Percentiles rank a stretch among this genome's conserved stretches.
These are phyloP conservation scores for Thraustotheca clavata DNA, from an alignment of 352 stramenopile species.

Conservation along the genomic window DNA sequence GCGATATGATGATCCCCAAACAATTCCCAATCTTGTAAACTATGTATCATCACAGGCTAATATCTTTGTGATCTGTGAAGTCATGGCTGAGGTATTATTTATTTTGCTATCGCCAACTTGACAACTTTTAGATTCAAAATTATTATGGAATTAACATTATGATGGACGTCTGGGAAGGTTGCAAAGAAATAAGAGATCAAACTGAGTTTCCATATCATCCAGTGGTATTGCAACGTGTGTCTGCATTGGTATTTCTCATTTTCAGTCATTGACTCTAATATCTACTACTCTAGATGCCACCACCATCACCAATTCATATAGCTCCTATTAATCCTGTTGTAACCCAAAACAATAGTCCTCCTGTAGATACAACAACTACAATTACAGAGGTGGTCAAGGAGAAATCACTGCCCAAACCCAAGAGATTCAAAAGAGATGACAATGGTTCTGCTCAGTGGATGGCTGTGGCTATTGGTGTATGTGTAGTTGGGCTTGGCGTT, in stretches of 20 bases:
- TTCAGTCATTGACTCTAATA: background rate
- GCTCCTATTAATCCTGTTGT: background rate
- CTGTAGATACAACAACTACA: background rate
- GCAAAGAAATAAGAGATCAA: background rate
- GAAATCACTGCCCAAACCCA: background rate
- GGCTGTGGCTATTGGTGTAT: background rate
- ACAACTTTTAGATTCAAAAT: background rate
- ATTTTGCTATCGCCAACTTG: background rate
- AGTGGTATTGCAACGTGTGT: background rate
- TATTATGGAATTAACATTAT: background rate
- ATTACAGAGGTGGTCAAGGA: background rate
- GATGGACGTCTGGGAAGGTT: slow-evolving; percentile 1
- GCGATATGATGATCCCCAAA: background rate
- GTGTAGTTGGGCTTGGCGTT: background rate
- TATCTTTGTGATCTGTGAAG: background rate
- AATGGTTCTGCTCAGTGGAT: background rate
- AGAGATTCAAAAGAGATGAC: background rate
- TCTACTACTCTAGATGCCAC: background rate
- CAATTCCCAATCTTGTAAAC: background rate
- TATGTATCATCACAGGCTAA: background rate
- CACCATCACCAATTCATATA: background rate
- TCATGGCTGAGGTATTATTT: background rate
- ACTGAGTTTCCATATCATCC: background rate
- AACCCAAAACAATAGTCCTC: background rate
- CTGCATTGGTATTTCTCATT: background rate